Base-by-base conservation (phyloP, 306 rosid genomes). In the Fagus crenata region DNA sequence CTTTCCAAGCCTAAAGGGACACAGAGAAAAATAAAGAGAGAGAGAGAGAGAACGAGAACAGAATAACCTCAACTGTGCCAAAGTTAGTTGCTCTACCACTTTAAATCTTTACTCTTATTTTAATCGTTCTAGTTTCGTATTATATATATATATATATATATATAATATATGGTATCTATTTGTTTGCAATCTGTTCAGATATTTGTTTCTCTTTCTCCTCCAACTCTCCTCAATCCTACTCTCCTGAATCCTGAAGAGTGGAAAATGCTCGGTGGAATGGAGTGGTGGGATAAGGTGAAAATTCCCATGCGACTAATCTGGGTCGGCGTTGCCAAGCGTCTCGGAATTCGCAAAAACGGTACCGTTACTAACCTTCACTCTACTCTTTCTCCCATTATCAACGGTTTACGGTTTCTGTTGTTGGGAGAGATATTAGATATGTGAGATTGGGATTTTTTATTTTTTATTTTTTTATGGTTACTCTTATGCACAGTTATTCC, bases 301-400 rank as follows among this genome's bases (percentile, higher is more conserved):
- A 35, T 59, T 73, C 90, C 89, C 1, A 36, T 83, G 5, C 80
- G 87, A 28, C 79, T 83, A 22, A 78, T 84, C 37, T 84, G 91
- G 87, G 5, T 42, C 58, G 49, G 85, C 36, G 61, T 90, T 54
- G 83, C 90, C 33, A 72, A 78, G 14, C 85, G 90, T 49, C 46
- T 93, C 32, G 63, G 89, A 8, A 37, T 85, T 51, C 93, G 84
- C 69, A 84, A 89, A 82, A 76, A 76, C 6, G 94, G 97, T 93
- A 41, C 40, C 28, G 28, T 22, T 22, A 22, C 28, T 22, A 22
- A 22, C 28, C 28, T 0, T 22, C 28, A 22, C 28, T 22, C 28
- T 22, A 22, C 28, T 22, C 28, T 22, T 22, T 22, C 28, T 22
- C 28, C 28, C 28, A 22, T 22, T 22, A 22, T 22, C 28, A 22